A percentile compares a stretch with the other conserved stretches of the same genome.
These are phyloP conservation scores for Colletotrichum tamarilloi DNA, from an alignment of 2,329 filamentous ascomycete species.

Conservation along the genomic window DNA sequence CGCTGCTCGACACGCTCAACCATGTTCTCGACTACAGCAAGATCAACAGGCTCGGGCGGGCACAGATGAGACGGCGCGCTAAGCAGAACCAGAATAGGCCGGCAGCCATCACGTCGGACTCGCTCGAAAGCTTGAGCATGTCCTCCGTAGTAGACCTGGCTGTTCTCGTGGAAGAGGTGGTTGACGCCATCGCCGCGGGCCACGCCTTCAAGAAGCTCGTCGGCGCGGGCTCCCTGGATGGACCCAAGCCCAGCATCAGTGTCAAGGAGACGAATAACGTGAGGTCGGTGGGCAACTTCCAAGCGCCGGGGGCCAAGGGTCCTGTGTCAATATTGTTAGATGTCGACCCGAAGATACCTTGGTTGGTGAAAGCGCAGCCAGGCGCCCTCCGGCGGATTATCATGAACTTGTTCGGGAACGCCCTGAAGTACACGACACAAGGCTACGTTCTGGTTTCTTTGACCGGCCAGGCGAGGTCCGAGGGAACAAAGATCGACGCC, in stretches of 20 bases:
- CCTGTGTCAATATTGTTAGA: conserved; percentile 61
- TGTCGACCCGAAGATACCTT: conserved; percentile 56
- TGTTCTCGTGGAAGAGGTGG: conserved; percentile 49
- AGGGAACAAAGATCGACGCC: conserved; percentile 41
- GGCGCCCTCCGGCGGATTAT: conserved; percentile 64
- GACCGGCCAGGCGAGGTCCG: conserved; percentile 37
- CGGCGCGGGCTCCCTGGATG: conserved; percentile 1
- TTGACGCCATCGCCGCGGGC: conserved; percentile 49
- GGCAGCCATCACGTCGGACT: conserved; percentile 40
- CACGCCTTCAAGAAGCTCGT: conserved; percentile 45
- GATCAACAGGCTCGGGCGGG: conserved; percentile 48
- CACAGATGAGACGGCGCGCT: conserved; percentile 37
- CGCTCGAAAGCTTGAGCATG: conserved; percentile 45
- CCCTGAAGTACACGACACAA: conserved; percentile 69
- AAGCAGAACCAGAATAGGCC: conserved; percentile 37
- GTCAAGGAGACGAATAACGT: neutral
- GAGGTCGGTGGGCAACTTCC: conserved; percentile 22
- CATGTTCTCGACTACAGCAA: conserved; percentile 59
- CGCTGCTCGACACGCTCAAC: conserved; percentile 61
- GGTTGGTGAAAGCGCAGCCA: conserved; percentile 65
- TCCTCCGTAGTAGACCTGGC: conserved; percentile 46
- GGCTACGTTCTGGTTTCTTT: conserved; percentile 60
- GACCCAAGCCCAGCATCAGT: conserved; percentile 32
- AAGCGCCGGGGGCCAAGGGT: conserved; percentile 39
- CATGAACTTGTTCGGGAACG: conserved; percentile 73